Evolutionary conservation across 108 stramenopile genomes (phyloP).

Genomic region (Epithemia pelagica): DNA sequence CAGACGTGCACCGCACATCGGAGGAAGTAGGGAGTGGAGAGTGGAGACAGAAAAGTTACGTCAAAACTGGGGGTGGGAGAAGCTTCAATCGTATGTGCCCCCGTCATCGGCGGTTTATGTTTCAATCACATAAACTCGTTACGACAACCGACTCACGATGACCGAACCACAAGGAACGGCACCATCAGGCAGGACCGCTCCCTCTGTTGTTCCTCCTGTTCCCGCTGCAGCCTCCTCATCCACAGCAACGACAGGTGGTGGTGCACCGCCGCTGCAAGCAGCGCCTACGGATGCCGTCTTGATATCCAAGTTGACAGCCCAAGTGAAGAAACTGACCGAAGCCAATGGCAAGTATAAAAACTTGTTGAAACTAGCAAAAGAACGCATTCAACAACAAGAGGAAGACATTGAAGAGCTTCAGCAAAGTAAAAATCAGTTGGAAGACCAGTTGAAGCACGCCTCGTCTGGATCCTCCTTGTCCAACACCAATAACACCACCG

Average conservation of each 20-base stretch:
- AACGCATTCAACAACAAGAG: slow-evolving; percentile 79
- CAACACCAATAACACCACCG: not conserved
- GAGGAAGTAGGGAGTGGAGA: too few relatives aligned
- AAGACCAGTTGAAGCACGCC: slow-evolving; percentile 1
- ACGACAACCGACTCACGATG: too few relatives aligned
- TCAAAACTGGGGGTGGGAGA: too few relatives aligned
- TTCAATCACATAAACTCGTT: too few relatives aligned
- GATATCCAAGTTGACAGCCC: slow-evolving; percentile 13
- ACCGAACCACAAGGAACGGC: too few relatives aligned
- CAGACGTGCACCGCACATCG: too few relatives aligned
- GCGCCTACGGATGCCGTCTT: not conserved
- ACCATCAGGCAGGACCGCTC: too few relatives aligned
- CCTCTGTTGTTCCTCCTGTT: too few relatives aligned
- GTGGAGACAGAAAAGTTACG: too few relatives aligned
- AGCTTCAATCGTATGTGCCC: too few relatives aligned
- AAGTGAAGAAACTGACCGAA: slow-evolving; percentile 68
- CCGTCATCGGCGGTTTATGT: too few relatives aligned
- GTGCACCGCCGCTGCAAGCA: not conserved
- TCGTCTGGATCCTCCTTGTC: not conserved
- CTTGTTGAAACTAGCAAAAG: slow-evolving; percentile 82
- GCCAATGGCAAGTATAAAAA: slow-evolving; percentile 85
- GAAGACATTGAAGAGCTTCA: slow-evolving; percentile 44
- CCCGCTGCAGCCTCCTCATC: not conserved
- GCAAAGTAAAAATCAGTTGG: slow-evolving; percentile 9
- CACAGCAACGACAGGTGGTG: not conserved